Conservation (phyloP, 352 stramenopile genomes). For the Phytopythium oedochilum region DNA sequence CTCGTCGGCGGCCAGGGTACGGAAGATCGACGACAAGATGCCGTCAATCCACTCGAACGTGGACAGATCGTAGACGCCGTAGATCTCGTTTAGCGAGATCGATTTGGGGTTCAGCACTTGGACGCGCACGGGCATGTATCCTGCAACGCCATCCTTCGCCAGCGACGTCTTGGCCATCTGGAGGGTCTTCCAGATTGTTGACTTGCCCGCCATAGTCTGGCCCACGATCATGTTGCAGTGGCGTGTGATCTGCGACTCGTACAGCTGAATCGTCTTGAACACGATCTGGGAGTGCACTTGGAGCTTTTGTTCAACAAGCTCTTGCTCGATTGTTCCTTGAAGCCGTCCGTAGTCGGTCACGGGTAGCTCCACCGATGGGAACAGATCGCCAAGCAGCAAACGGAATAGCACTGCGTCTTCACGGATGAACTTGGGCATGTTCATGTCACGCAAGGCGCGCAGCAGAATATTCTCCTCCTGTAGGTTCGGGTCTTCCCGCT, state of each 20-base stretch:
- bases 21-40: slow-evolving; percentile 80
- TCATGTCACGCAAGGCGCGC: slow-evolving; percentile 93
- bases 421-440: slow-evolving; percentile 94
- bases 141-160: slow-evolving; percentile 60
- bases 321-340: slow-evolving; percentile 85
- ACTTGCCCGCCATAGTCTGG: slow-evolving; percentile 89
- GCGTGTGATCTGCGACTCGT: slow-evolving; percentile 92
- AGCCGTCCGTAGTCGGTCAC: slow-evolving; percentile 91
- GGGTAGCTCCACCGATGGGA: slow-evolving; percentile 83
- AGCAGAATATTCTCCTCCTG: slow-evolving; percentile 96
- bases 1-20: slow-evolving; percentile 68
- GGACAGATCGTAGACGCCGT: slow-evolving; percentile 86
- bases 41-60: slow-evolving; percentile 88
- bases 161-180: slow-evolving; percentile 70
- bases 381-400: slow-evolving; percentile 87
- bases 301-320: slow-evolving; percentile 79
- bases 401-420: slow-evolving; percentile 92
- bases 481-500: slow-evolving; percentile 94
- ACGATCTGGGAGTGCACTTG: slow-evolving; percentile 90
- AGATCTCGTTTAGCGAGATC: slow-evolving; percentile 88
- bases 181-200: slow-evolving; percentile 83
- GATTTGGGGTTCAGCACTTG: slow-evolving; percentile 89
- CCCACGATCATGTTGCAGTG: slow-evolving; percentile 95
- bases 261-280: slow-evolving; percentile 95
- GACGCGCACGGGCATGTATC: slow-evolving; percentile 82